phyloP scores from a whole-genome alignment of 768 basidiomycete genomes.

The Termitomyces titanicus region DNA sequence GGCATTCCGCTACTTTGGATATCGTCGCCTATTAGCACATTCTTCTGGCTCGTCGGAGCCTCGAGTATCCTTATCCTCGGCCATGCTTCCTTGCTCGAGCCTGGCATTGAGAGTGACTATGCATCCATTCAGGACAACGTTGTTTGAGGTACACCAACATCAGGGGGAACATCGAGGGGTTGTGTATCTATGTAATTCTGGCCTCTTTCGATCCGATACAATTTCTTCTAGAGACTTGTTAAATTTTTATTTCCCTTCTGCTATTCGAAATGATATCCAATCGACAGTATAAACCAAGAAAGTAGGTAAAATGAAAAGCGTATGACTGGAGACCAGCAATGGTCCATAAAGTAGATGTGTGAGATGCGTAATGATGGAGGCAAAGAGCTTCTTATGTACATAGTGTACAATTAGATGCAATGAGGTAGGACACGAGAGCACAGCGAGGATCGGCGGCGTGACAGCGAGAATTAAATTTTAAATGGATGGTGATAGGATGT shows the following conservation, averaged over 20 bases:
- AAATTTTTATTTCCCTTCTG: constrained; percentile 5
- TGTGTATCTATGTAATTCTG: neutral
- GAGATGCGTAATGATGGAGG: neutral
- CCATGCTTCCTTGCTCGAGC: constrained; percentile 89
- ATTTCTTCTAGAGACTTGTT: constrained; percentile 6
- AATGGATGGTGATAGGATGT: neutral
- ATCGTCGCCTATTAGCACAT: constrained; percentile 70
- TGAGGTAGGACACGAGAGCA: constrained; percentile 9
- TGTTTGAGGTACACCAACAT: constrained; percentile 8
- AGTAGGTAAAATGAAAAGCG: neutral
- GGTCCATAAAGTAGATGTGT: neutral
- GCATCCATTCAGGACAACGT: constrained; percentile 70
- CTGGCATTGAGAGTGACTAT: constrained; percentile 94
- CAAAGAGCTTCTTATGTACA: constrained; percentile 8
- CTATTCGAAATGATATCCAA: constrained; percentile 3
- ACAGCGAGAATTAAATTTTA: neutral
- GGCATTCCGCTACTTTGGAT: constrained; percentile 86
- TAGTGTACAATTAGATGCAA: constrained; percentile 14
- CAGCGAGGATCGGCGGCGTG: constrained; percentile 5
- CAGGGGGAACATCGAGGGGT: neutral
- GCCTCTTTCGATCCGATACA: neutral
- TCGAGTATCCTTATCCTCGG: constrained; percentile 80
- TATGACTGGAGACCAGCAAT: neutral
- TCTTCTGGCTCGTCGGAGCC: constrained; percentile 95
- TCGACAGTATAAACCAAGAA: neutral